Evolutionary conservation across 495 filamentous ascomycete species (phyloP), one percentile per base, ranked within the genome.

Genomic region (Hyaloscypha variabilis): DNA sequence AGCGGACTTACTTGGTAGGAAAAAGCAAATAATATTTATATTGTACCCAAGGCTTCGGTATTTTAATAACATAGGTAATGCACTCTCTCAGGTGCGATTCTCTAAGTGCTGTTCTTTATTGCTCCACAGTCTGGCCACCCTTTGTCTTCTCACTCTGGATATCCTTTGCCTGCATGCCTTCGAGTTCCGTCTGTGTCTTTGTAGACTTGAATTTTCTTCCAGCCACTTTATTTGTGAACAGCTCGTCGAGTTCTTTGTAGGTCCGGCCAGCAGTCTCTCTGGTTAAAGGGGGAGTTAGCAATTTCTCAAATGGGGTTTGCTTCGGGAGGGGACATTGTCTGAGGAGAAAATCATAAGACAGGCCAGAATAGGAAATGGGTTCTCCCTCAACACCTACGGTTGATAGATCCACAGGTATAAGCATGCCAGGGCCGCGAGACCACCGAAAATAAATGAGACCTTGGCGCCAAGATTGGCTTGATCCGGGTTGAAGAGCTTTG

Each of bases 361-460:
- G n/a, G n/a, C n/a, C n/a, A n/a, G n/a, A n/a, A n/a, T n/a, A n/a
- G n/a, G n/a, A n/a, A n/a, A n/a, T n/a, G n/a, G n/a, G n/a, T n/a
- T n/a, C n/a, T n/a, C n/a, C n/a, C n/a, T n/a, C n/a, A n/a, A n/a
- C n/a, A n/a, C n/a, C n/a, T n/a, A n/a, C 0, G 90, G 90, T 3
- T 92, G 82, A 14, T 88, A 85, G 79, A 91, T 91, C 75, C 84
- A 92, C 0, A 85, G 81, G 74, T 90, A 91, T 1, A 91, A 72
- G 57, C 62, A 34, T n/a, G 60, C 62, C 8, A 63, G 23, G 14
- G 63, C 28, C 17, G 65, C 51, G 1, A 67, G 31, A 21, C 59
- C 70, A 1, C 60, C 72, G 50, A 74, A 72, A 28, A 74, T 70
- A 56, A 74, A 75, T 0, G 63, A 57, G 11, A 67, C 57, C 51